Percentiles rank a stretch among this genome's conserved stretches.
Conservation (phyloP, 345 rosid species). For the Barbarea vulgaris region DNA sequence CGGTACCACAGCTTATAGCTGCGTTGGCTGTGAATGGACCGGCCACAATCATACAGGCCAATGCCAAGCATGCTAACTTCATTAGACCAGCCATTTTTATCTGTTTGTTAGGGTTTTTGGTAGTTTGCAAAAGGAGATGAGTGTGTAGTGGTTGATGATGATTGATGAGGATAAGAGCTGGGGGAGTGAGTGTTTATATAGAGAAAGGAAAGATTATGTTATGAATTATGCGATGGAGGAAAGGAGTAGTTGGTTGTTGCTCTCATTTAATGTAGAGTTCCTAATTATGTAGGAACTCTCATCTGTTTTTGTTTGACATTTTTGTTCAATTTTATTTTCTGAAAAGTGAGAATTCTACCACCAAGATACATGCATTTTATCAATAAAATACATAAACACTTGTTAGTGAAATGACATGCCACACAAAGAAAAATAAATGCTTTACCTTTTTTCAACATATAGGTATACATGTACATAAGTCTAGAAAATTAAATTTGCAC, state of each 20-base stretch:
- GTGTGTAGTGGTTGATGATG: constrained; percentile 15
- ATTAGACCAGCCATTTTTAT: constrained; percentile 21
- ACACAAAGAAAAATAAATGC: no score
- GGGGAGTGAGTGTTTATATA: constrained; percentile 32
- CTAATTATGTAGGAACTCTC: constrained; percentile 10
- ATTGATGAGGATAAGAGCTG: constrained; percentile 21
- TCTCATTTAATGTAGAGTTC: constrained; percentile 27
- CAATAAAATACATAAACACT: no score
- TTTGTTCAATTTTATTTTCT: neutral
- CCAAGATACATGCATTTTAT: no score
- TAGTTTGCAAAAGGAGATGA: constrained; percentile 13
- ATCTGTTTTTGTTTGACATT: constrained; percentile 9
- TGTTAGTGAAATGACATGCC: neutral
- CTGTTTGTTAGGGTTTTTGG: neutral
- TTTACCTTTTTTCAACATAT: no score
- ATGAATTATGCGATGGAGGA: constrained; percentile 4
- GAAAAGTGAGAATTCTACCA: neutral
- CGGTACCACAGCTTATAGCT: constrained; percentile 45
- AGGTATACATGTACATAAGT: neutral
- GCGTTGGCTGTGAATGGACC: constrained; percentile 37
- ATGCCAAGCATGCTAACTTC: constrained; percentile 36
- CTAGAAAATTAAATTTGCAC: neutral
- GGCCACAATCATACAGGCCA: constrained; percentile 38
- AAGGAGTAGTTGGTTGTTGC: constrained; percentile 27
- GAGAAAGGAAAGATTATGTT: constrained; percentile 4